Conservation (phyloP, 108 stramenopile species). For the Nitzschia sp. region DNA sequence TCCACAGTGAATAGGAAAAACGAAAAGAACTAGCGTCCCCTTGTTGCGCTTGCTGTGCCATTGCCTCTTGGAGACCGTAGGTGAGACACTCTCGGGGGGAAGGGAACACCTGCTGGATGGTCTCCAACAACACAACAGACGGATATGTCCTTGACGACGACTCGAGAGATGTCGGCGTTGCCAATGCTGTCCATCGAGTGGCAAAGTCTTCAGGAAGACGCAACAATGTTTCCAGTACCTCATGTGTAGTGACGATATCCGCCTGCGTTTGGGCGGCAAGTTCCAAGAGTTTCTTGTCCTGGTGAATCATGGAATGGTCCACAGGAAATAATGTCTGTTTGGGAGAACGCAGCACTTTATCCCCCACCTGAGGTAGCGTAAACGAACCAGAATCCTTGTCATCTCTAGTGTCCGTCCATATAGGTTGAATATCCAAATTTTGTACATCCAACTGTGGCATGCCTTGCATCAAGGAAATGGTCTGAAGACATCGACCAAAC, state of each 20-base stretch:
- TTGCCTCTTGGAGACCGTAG: slow-evolving; percentile 28
- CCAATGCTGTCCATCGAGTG: slow-evolving; percentile 22
- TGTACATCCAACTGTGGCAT: slow-evolving; percentile 5
- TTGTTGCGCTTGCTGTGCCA: background rate
- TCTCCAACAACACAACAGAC: slow-evolving; percentile 25
- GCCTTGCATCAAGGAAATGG: slow-evolving; percentile 12
- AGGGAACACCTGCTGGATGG: slow-evolving; percentile 17
- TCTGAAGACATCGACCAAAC: slow-evolving; percentile 34
- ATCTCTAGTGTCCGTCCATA: background rate
- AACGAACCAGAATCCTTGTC: background rate
- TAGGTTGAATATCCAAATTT: background rate
- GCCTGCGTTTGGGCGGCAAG: slow-evolving; percentile 24
- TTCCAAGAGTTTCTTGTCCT: slow-evolving; percentile 27
- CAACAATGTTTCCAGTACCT: slow-evolving; percentile 30
- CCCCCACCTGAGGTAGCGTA: background rate
- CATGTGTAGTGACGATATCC: slow-evolving; percentile 25
- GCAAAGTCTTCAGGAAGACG: slow-evolving; percentile 23
- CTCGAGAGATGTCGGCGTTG: background rate
- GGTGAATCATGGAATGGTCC: slow-evolving; percentile 3
- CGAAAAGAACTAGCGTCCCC: background rate
- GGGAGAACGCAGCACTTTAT: background rate
- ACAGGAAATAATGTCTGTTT: background rate
- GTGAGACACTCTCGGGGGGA: slow-evolving; percentile 33
- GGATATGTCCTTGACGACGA: too few species aligned
- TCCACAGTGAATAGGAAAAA: slow-evolving; percentile 31